These are phyloP conservation scores for Massarina eburnea DNA, from an alignment of 2,329 filamentous ascomycete species.

Conservation along the genomic window DNA sequence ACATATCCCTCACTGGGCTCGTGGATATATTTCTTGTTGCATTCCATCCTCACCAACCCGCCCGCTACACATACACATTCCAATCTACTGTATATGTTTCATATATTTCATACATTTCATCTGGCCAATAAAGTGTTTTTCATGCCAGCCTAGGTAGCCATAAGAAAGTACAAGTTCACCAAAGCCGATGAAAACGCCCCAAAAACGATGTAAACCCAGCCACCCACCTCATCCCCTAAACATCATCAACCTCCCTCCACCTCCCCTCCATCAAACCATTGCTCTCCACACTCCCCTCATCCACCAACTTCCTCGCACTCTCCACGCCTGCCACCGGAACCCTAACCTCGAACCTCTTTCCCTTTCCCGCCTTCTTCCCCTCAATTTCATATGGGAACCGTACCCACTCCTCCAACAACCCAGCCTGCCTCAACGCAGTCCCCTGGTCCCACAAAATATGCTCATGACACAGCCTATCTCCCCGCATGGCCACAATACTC, in stretches of 20 bases:
- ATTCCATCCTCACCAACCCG: no score
- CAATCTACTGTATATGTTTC: no score
- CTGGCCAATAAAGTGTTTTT: no score
- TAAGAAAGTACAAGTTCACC: no score
- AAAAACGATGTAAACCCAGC: no score
- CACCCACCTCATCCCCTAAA: conserved; percentile 6
- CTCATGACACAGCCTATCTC: conserved; percentile 69
- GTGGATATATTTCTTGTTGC: no score
- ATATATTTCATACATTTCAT: no score
- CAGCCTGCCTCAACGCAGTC: conserved; percentile 63
- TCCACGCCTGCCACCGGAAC: conserved; percentile 64
- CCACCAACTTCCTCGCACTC: conserved; percentile 53
- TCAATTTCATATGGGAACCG: conserved; percentile 54
- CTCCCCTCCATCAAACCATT: conserved; percentile 58
- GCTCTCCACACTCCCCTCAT: conserved; percentile 52
- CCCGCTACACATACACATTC: no score
- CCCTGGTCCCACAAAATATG: conserved; percentile 73
- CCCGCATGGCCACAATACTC: conserved; percentile 66
- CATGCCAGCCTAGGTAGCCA: no score
- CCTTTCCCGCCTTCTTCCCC: conserved; percentile 35
- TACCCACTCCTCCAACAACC: conserved; percentile 65
- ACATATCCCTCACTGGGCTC: no score
- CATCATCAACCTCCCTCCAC: conserved; percentile 34
- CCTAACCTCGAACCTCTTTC: conserved; percentile 58
- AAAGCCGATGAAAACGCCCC: no score